Evolutionary conservation across 108 stramenopile genomes (phyloP), one percentile per base, ranked within the genome.

Genomic region (Aurantiochytrium sp.): DNA sequence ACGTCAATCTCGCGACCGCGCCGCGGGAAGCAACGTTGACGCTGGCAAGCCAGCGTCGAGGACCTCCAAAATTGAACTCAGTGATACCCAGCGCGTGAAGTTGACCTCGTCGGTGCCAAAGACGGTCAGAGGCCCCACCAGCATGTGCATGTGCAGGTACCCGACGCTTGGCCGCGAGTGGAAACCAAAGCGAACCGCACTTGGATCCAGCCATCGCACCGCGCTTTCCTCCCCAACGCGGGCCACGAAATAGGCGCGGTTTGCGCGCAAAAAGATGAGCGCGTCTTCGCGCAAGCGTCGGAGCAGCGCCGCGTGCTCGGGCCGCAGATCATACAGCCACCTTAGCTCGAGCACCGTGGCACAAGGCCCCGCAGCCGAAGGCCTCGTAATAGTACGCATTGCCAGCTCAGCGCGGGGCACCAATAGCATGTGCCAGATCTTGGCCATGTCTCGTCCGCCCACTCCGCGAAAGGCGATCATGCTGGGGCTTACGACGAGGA

Each of bases 121-220:
- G 12, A 8, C 39, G 12, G 73, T 81, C 39, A 81, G 19, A 2
- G 73, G 73, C 6, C 73, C 73, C 24, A 42, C 45, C 19, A 81
- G 45, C 73, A 81, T 42, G 24, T 81, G 73, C 73, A 81, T 2
- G 32, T 81, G 73, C 42, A 81, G 39, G 3, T 81, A 81, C 8
- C 73, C 73, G 39, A 81, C 73, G 30, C 73, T 81, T 48, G 73
- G 73, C 39, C 24, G 73, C 73, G 73, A 81, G 73, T 81, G 73
- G 32, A 81, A 81, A 12, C 73, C 73, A 30, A 81, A 81, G 27
- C 45, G 73, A 12, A 81, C 24, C n/a, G 39, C 45, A 24, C 30
- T 48, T 27, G 39, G 42, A 19, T 48, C 42, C 21, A 81, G 73
- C 73, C 73, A 81, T 41, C n/a, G 73, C 6, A 19, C 24, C 1